phyloP scores from a whole-genome alignment of 1,284 basidiomycete species.

The Cutaneotrichosporon daszewskae region DNA sequence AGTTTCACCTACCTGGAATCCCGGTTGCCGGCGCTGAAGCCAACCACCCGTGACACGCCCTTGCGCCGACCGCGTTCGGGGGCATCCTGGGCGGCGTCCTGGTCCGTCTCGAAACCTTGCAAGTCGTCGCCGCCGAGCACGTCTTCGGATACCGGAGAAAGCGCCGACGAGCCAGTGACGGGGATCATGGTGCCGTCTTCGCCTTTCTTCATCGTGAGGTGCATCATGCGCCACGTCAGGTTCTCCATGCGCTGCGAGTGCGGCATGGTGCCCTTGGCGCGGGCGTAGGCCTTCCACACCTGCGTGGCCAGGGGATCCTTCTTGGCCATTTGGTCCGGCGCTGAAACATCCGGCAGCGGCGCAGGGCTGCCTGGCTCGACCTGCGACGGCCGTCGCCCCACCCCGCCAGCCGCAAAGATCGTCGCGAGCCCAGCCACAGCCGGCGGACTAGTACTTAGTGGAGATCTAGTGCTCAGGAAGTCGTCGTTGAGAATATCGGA shows the following conservation, averaged over 20 bases:
- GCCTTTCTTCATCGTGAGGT: constrained; percentile 66
- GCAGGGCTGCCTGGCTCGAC: constrained; percentile 22
- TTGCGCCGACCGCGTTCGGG: constrained; percentile 53
- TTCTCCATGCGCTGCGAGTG: constrained; percentile 96
- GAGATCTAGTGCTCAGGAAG: constrained; percentile 31
- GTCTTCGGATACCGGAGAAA: too few species aligned
- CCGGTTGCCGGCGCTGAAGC: constrained; percentile 43
- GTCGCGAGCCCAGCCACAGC: constrained; percentile 3
- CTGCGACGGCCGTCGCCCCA: constrained; percentile 29
- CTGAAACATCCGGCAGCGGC: constrained; percentile 14
- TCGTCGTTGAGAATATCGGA: constrained; percentile 43
- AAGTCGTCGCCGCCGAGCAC: too few species aligned
- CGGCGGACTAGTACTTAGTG: constrained; percentile 25
- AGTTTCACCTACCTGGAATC: constrained; percentile 16
- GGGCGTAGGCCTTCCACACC: constrained; percentile 94
- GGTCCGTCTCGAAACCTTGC: not conserved
- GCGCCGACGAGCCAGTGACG: too few species aligned
- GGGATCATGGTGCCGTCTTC: too few species aligned
- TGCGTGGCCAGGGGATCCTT: constrained; percentile 89
- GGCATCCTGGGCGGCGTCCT: constrained; percentile 1
- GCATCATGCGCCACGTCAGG: constrained; percentile 97
- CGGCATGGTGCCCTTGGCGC: constrained; percentile 77
- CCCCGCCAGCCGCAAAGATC: constrained; percentile 15
- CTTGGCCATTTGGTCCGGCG: constrained; percentile 45
- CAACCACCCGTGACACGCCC: constrained; percentile 50